Base-by-base conservation (phyloP, 1,139 yeast genomes). In the Lodderomyces metapsilosis region DNA sequence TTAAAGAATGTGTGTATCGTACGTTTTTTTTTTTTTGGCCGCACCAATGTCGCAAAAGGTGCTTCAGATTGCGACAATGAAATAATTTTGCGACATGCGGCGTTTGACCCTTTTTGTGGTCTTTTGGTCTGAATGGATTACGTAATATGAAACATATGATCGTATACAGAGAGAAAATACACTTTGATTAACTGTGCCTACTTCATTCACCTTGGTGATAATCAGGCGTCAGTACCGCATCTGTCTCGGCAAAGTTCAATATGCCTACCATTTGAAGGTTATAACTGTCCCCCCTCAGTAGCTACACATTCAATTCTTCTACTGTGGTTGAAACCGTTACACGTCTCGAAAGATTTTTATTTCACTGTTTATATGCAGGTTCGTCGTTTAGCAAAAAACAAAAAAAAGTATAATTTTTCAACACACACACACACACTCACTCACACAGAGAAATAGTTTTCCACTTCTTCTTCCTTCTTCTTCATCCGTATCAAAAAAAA, bases 401-500 rank as follows among this genome's bases (percentile, higher is more conserved):
- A 25, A n/a, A 12, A 4, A 25, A 16, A 25, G 12, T n/a, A 25
- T 25, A n/a, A 28, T 28, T 28, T 28, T 27, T 27, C 31, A 27
- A 27, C 31, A 27, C 32, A 28, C 27, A 24, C 27, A 28, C 18
- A 28, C 32, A 13, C 32, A 23, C 25, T 8, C 25, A 9, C 7
- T 10, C 25, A 23, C 25, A 23, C 11, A 23, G n/a, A 23, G 18
- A 11, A 17, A 28, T 22, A 34, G n/a, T 22, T 25, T 23, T 30
- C 40, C 34, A 33, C 40, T 20, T 24, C 8, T 13, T 32, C 9
- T 5, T 28, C 15, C 32, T 28, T 28, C 12, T 33, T 25, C 23
- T 38, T 23, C 22, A 20, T 38, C n/a, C n/a, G n/a, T n/a, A n/a
- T n/a, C n/a, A n/a, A n/a, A 16, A 32, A 21, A 17, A 22, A 28